phyloP scores from a whole-genome alignment of 1,139 yeast genomes.

The Yamadazyma oceani region DNA sequence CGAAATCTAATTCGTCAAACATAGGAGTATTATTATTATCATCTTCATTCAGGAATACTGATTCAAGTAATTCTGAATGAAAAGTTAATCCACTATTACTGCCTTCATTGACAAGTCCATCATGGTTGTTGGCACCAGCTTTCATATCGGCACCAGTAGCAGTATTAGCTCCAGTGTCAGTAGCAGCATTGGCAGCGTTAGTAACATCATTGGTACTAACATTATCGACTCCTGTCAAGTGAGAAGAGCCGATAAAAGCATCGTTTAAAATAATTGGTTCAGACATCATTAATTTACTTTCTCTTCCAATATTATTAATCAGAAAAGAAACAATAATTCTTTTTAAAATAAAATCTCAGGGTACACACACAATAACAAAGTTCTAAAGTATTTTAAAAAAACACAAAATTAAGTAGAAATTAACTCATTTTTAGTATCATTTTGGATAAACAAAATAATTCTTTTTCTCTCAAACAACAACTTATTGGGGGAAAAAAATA shows the following conservation, averaged over 20 bases:
- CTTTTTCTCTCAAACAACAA: constrained; percentile 3
- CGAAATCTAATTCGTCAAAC: constrained; percentile 58
- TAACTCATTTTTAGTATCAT: constrained; percentile 14
- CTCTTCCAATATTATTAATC: background rate
- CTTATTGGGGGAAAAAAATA: constrained; percentile 1
- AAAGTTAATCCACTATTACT: constrained; percentile 34
- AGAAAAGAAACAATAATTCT: constrained; percentile 1
- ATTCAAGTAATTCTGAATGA: constrained; percentile 60
- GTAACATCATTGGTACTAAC: background rate
- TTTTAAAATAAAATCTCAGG: background rate
- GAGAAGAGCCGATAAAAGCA: constrained; percentile 12
- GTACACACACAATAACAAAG: constrained; percentile 1
- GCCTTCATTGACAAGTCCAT: background rate
- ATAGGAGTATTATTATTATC: constrained; percentile 58
- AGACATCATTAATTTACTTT: constrained; percentile 8
- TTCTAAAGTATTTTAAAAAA: constrained; percentile 2
- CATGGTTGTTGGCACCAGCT: background rate
- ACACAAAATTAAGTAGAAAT: constrained; percentile 4
- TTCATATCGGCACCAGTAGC: background rate
- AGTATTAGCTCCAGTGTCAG: background rate
- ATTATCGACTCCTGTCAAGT: constrained; percentile 5
- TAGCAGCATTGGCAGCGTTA: background rate
- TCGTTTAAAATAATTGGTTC: constrained; percentile 15
- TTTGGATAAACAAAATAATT: constrained; percentile 10
- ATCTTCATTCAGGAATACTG: constrained; percentile 55